Evolutionary conservation across 257 asterid genomes (phyloP), one percentile per base, ranked within the genome.

Genomic region (Nicotiana tomentosiformis): DNA sequence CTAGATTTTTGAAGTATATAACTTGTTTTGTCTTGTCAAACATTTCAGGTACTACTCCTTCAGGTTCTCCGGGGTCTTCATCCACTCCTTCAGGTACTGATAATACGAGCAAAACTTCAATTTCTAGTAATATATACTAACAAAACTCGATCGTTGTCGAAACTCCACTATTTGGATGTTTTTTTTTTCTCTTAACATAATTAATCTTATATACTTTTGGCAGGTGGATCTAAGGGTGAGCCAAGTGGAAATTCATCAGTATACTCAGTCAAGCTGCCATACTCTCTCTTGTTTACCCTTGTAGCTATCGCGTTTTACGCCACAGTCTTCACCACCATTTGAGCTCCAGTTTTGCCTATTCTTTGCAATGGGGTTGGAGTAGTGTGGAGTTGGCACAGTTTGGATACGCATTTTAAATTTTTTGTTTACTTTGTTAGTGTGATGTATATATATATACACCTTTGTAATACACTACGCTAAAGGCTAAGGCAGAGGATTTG

Each of bases 21-120:
- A 64, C 69, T 14, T 7, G 39, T 74, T 74, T 74, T 49, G 78
- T 77, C 80, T 39, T 39, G n/a, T 37, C 7, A 76, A 69, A 37
- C 81, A 77, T 77, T 80, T 23, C 33, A 30, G 26, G 49, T 58
- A 18, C 39, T 32, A 57, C 56, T 56, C 61, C 81, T 5, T 53
- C 58, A 65, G 35, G 55, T 82, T 65, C 84, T n/a, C 16, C 84
- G 8, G 64, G 37, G 23, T 39, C 68, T 77, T 82, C 84, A 15
- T 15, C 49, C 18, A 1, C 20, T 67, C 84, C 87, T 80, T 64
- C 89, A 68, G 87, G 89, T 86, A 68, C 37, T 12, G 51, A 43
- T 2, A 16, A 26, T 72, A 3, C 7, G 49, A 43, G 46, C 7
- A 43, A 12, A 20, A 5, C 17, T 3, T 10, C 29, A 10, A 4